These are phyloP conservation scores for Cladosporium sp. DNA, from an alignment of 2,329 filamentous ascomycete genomes.

Conservation along the genomic window DNA sequence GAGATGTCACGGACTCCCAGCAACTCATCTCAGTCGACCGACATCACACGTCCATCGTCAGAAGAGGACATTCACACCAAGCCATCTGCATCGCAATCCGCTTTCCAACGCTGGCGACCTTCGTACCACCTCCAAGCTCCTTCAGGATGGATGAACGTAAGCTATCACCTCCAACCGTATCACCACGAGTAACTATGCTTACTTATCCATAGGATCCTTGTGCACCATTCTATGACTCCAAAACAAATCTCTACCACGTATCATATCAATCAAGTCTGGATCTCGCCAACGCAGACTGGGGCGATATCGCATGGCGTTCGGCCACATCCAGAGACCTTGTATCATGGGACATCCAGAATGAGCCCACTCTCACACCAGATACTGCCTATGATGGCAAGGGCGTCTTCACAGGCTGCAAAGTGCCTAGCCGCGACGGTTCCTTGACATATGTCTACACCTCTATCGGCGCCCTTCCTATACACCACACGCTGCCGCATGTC, in stretches of 20 bases:
- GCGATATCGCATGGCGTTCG: constrained; percentile 46
- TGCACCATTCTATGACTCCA: constrained; percentile 42
- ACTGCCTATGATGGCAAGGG: constrained; percentile 42
- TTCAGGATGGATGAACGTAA: constrained; percentile 43
- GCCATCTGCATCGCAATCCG: not conserved
- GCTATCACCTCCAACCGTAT: not conserved
- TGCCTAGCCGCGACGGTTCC: constrained; percentile 32
- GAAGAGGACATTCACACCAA: constrained; percentile 14
- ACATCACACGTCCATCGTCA: constrained; percentile 17
- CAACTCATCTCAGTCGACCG: constrained; percentile 14
- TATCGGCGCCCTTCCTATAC: constrained; percentile 42
- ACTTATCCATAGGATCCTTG: constrained; percentile 39
- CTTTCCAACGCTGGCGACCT: constrained; percentile 27
- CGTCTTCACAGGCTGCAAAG: constrained; percentile 45
- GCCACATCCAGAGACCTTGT: constrained; percentile 42
- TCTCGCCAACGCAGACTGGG: constrained; percentile 44
- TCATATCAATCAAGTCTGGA: constrained; percentile 45
- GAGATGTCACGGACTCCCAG: constrained; percentile 16
- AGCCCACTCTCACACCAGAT: constrained; percentile 38
- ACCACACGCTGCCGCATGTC: constrained; percentile 42
- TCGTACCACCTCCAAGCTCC: constrained; percentile 42
- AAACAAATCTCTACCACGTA: constrained; percentile 43
- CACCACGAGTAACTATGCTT: not conserved
- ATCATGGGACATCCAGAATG: constrained; percentile 37
- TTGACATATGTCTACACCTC: constrained; percentile 45